Conservation (phyloP, 2,329 filamentous ascomycete species). For the Cercospora sp. region DNA sequence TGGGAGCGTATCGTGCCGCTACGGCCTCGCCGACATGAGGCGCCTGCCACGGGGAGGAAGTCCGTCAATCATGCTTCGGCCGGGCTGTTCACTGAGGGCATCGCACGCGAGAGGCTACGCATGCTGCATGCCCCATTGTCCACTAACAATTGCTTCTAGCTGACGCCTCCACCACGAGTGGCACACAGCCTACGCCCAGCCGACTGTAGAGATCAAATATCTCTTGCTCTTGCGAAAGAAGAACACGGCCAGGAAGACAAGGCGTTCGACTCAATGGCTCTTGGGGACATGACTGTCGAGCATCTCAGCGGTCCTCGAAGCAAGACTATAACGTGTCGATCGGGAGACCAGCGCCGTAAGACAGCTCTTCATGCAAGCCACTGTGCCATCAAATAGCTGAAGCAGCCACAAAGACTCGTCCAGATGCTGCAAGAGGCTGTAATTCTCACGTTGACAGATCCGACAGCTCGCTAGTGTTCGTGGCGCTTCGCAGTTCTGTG, state of each 20-base stretch:
- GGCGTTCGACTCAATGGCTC: neutral
- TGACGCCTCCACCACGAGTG: neutral
- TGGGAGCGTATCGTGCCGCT: neutral
- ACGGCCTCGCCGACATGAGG: neutral
- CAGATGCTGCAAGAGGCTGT: neutral
- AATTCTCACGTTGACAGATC: neutral
- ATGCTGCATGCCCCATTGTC: neutral
- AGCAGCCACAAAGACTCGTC: slow-evolving; percentile 1
- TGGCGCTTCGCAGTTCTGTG: neutral
- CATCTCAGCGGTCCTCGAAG: neutral
- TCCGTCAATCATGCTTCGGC: neutral
- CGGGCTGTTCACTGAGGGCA: neutral
- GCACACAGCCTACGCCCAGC: neutral
- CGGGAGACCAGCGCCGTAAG: neutral
- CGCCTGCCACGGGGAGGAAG: neutral
- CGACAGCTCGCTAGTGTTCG: neutral
- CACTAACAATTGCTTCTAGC: neutral
- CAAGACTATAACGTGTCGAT: neutral
- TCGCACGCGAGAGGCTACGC: neutral
- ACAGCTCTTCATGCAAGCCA: neutral
- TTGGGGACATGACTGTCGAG: neutral
- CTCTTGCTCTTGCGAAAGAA: neutral
- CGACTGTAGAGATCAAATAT: neutral
- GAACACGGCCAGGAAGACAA: neutral
- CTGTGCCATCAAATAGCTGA: neutral